Base-by-base conservation (phyloP, 2,329 filamentous ascomycete genomes). In the Bipolaris gigantea region DNA sequence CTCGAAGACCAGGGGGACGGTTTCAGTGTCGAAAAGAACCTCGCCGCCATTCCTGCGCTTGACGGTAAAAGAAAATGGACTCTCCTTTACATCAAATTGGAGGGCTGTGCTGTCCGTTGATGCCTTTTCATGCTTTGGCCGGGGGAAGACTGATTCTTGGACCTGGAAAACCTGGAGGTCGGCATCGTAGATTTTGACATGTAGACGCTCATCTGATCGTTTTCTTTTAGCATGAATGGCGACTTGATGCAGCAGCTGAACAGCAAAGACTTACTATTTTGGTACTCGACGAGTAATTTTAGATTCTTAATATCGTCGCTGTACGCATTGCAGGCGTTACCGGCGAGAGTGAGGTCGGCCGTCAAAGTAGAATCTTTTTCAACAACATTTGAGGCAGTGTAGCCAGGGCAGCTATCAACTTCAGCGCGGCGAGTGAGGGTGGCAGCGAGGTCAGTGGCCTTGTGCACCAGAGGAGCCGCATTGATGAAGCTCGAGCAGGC, bases 101-200 rank as follows among this genome's bases (percentile, higher is more conserved):
- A 88, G 77, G 19, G 80, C 78, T 23, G 78, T 76, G 3, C 69
- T 66, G 15, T 62, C 62, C 4, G 72, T 66, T 10, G 65, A 59
- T 1, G 66, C 66, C 10, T 70, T 64, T 18, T 72, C 65, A 13
- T 76, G 76, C 11, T 64, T 62, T 0, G 87, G 87, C 0, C 88
- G 83, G 2, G 86, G 81, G 19, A 92, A 77, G 23, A 90, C 83
- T 2, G 81, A 81, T 33, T 87, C 84, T 11, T 89, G 89, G 1
- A 93, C 83, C 69, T 92, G 89, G 65, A 89, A 93, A 42, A 89
- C 87, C 25, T 85, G 80, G 58, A 87, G 81, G n/a, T 77, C 82
- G 5, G 82, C 80, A 71, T 93, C 89, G 59, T 87, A 84, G 51
- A 92, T 89, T 64, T 88, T 83, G 66, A 92, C 85, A 67, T 90